Evolutionary conservation across 306 rosid genomes (phyloP), one percentile per base, ranked within the genome.

Genomic region (Rosa persica): DNA sequence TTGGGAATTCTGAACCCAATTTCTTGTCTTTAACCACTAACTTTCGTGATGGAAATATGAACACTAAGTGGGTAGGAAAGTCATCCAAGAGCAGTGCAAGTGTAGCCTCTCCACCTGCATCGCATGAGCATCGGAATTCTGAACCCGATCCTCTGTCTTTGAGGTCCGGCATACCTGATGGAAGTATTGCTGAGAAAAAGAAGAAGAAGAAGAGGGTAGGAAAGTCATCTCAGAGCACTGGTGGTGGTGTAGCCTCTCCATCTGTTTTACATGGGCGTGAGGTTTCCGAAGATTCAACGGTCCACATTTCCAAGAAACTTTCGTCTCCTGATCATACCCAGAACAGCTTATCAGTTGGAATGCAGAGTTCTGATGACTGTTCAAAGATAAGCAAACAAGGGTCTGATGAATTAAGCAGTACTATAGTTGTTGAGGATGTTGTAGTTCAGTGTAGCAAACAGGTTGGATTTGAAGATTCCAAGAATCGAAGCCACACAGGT

Each of bases 361-460:
- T 3, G 27, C 42, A 13, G 58, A 55, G 57, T 68, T 51, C 42
- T 25, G 19, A 54, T 67, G 12, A 40, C 17, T 77, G 30, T 43
- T 68, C 69, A 70, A 57, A 43, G 75, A 54, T 70, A 19, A 43
- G 81, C 38, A 58, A n/a, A 25, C 60, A 46, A 15, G 48, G 75
- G 47, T 22, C 60, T 70, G 70, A n/a, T 65, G 81, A 55, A 52
- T 7, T 10, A 57, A 20, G 48, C 22, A 43, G 36, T 30, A n/a
- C 38, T 34, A 19, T 49, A 30, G 71, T 55, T 54, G n/a, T 9
- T 8, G 49, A 57, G 74, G 62, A n/a, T 51, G 27, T 2, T 67
- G 48, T 67, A 67, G 47, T 42, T 38, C 42, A 39, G 51, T 76
- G 74, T 61, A 67, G 47, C 22, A 20, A 67, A 15, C 19, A 16